phyloP scores from a whole-genome alignment of 305 asterid genomes.

The Solanum aculeatissimum region DNA sequence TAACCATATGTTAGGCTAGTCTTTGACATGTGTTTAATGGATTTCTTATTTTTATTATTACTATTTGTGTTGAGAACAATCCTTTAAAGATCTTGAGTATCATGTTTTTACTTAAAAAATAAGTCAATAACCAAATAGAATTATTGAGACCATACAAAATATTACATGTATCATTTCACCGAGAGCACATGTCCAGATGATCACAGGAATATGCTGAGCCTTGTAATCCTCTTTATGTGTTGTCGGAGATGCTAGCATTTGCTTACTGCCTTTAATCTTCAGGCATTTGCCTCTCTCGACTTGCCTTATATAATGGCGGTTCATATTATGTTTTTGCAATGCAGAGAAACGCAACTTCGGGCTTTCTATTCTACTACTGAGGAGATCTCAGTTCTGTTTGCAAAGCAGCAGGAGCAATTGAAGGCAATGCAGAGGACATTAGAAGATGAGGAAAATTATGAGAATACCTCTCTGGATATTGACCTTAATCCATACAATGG shows the following conservation, averaged over 20 bases:
- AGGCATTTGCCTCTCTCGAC: background rate
- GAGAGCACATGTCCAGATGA: background rate
- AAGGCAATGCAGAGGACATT: slow-evolving; percentile 93
- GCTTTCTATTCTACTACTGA: slow-evolving; percentile 95
- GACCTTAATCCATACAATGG: slow-evolving; percentile 35
- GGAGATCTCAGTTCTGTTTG: slow-evolving; percentile 73
- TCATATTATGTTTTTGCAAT: background rate
- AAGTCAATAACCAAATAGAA: background rate
- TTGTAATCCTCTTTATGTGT: background rate
- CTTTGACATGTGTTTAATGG: background rate
- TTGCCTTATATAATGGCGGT: background rate
- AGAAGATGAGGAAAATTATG: slow-evolving; percentile 82
- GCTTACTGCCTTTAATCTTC: background rate
- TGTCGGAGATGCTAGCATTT: background rate
- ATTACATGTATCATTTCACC: background rate
- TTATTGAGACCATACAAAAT: background rate
- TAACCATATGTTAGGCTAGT: background rate
- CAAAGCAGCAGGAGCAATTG: slow-evolving; percentile 93
- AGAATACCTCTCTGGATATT: slow-evolving; percentile 48
- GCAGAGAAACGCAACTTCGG: slow-evolving; percentile 97
- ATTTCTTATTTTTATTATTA: background rate
- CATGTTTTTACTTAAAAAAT: background rate
- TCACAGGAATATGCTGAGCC: background rate
- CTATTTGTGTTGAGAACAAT: background rate
- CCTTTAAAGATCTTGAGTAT: background rate